Evolutionary conservation across 257 asterid genomes (phyloP).

Genomic region (Solanum chilense): DNA sequence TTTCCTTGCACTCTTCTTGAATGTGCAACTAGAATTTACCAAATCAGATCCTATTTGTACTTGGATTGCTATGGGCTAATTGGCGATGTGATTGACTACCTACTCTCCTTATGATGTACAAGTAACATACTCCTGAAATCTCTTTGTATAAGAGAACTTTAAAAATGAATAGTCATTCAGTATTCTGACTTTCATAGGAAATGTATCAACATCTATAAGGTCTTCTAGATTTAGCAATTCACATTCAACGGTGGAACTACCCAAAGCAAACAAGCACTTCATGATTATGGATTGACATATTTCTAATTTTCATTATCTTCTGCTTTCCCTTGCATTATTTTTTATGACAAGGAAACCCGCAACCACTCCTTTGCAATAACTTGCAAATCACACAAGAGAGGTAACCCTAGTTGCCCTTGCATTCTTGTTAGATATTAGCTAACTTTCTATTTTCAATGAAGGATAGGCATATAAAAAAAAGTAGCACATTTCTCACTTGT

Average conservation of each 20-base stretch:
- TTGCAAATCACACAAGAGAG: no score
- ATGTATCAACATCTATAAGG: not conserved
- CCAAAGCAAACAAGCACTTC: not conserved
- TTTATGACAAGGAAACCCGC: no score
- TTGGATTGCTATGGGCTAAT: not conserved
- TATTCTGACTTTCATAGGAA: not conserved
- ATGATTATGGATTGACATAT: not conserved
- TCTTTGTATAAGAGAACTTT: not conserved
- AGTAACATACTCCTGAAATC: not conserved
- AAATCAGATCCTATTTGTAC: not conserved
- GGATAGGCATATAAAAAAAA: not conserved
- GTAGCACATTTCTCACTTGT: not conserved
- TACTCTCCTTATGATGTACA: not conserved
- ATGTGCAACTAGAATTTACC: not conserved
- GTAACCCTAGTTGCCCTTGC: not conserved
- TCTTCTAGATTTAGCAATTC: not conserved
- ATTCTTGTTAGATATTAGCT: not conserved
- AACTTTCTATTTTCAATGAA: not conserved
- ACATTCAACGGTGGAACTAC: not conserved
- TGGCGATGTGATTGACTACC: not conserved
- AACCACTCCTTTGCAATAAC: no score
- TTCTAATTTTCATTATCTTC: not conserved
- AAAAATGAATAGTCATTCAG: not conserved
- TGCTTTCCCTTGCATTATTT: not conserved
- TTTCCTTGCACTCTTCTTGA: not conserved